Evolutionary conservation across 257 asterid genomes (phyloP).

Genomic region (Rhazya stricta): DNA sequence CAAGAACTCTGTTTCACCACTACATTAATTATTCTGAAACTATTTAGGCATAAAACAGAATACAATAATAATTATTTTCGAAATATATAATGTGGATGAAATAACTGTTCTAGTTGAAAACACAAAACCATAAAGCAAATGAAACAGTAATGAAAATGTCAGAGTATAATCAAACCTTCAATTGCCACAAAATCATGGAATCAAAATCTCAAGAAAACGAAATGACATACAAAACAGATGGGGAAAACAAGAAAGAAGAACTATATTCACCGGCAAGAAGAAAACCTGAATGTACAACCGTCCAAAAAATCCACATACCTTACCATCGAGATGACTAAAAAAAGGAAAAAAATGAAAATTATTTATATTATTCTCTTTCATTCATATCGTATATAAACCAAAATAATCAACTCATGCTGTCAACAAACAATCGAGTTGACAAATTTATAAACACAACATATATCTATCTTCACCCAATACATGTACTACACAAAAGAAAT

Average conservation of each 20-base stretch:
- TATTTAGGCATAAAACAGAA: background rate
- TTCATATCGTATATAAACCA: background rate
- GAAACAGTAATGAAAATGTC: background rate
- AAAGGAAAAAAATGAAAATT: background rate
- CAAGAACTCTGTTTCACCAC: background rate
- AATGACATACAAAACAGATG: background rate
- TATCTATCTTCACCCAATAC: background rate
- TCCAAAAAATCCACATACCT: background rate
- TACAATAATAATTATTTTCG: background rate
- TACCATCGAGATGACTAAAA: background rate
- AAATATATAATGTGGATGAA: background rate
- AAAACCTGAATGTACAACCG: background rate
- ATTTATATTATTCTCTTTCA: background rate
- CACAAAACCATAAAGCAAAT: background rate
- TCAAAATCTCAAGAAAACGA: background rate
- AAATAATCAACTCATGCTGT: background rate
- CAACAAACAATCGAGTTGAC: background rate
- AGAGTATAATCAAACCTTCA: background rate
- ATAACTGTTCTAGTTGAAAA: background rate
- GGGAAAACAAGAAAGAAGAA: background rate
- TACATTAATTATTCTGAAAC: background rate
- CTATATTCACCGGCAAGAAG: background rate
- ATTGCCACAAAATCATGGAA: background rate
- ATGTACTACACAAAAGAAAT: background rate
- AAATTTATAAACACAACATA: background rate